Conservation (phyloP, 768 basidiomycete species). For the Scleroderma bovista region DNA sequence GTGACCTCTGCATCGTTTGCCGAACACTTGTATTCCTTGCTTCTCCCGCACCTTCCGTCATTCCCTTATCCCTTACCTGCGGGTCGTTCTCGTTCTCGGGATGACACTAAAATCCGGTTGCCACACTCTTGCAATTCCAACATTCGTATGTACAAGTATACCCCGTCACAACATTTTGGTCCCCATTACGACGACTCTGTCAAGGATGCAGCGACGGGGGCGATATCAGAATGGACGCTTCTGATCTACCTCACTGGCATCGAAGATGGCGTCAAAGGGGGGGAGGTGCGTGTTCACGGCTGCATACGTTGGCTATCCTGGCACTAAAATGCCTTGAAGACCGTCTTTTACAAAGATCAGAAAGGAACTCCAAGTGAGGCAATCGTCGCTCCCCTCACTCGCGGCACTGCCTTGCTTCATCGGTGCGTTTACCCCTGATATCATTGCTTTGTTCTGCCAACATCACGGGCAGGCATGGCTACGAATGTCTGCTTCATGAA, state of each 20-base stretch:
- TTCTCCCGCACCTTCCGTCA: conserved; percentile 54
- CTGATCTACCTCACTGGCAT: conserved; percentile 66
- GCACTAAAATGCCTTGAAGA: conserved; percentile 42
- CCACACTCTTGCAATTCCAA: conserved; percentile 67
- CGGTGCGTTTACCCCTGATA: conserved; percentile 47
- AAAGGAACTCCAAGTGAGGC: conserved; percentile 43
- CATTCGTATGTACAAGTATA: conserved; percentile 69
- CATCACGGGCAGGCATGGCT: conserved; percentile 50
- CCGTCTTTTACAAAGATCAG: conserved; percentile 61
- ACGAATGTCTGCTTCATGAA: conserved; percentile 69
- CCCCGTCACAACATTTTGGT: conserved; percentile 59
- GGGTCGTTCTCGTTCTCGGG: conserved; percentile 16
- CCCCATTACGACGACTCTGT: conserved; percentile 75
- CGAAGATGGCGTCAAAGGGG: conserved; percentile 71
- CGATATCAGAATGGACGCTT: conserved; percentile 73
- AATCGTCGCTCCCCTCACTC: conserved; percentile 48
- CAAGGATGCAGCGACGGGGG: conserved; percentile 50
- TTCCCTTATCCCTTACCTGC: conserved; percentile 40
- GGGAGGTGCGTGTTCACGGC: conserved; percentile 44
- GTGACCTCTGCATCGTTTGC: conserved; percentile 57
- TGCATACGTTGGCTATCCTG: too few species aligned
- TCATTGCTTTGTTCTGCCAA: too few species aligned
- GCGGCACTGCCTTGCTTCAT: conserved; percentile 64
- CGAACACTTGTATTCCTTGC: conserved; percentile 38
- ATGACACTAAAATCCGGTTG: conserved; percentile 18